phyloP scores from a whole-genome alignment of 345 rosid genomes.

The Euphorbia lathyris region DNA sequence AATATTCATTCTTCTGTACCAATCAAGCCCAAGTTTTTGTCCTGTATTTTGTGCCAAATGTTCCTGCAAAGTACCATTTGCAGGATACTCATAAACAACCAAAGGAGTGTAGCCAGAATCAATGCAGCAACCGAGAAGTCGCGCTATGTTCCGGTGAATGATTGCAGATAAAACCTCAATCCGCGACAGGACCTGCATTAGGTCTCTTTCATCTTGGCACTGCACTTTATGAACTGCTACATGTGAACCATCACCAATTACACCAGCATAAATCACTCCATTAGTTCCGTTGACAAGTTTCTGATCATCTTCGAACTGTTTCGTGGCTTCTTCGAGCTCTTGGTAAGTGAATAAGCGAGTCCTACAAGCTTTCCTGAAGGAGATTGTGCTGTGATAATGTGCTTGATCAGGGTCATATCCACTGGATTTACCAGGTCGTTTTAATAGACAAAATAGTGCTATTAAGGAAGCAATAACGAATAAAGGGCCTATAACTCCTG shows the following conservation, averaged over 20 bases:
- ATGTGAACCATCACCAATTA: conserved; percentile 58
- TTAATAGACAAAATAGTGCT: conserved; percentile 50
- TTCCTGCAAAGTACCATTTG: conserved; percentile 58
- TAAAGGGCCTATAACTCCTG: conserved; percentile 52
- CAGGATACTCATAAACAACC: conserved; percentile 68
- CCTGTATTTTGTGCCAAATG: conserved; percentile 34
- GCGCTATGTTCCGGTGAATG: conserved; percentile 61
- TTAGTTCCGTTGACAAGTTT: conserved; percentile 44
- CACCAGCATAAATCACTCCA: conserved; percentile 54
- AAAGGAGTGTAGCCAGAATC: conserved; percentile 50
- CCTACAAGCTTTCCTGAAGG: conserved; percentile 65
- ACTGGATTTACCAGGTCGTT: conserved; percentile 40
- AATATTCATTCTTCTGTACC: conserved; percentile 61
- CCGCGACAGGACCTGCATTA: conserved; percentile 50
- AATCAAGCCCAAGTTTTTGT: conserved; percentile 49
- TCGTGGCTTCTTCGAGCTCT: conserved; percentile 73
- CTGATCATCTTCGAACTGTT: conserved; percentile 52
- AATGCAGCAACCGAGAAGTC: conserved; percentile 64
- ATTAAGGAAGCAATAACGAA: conserved; percentile 46
- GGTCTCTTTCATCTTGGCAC: conserved; percentile 50
- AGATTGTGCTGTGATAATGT: conserved; percentile 41
- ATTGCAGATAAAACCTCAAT: conserved; percentile 57
- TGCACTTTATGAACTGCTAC: conserved; percentile 64
- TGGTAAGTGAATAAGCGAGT: conserved; percentile 58
- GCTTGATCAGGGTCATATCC: conserved; percentile 32